Evolutionary conservation across 163 green algal species (phyloP).

Genomic region (Chlamydomonas reinhardtii): DNA sequence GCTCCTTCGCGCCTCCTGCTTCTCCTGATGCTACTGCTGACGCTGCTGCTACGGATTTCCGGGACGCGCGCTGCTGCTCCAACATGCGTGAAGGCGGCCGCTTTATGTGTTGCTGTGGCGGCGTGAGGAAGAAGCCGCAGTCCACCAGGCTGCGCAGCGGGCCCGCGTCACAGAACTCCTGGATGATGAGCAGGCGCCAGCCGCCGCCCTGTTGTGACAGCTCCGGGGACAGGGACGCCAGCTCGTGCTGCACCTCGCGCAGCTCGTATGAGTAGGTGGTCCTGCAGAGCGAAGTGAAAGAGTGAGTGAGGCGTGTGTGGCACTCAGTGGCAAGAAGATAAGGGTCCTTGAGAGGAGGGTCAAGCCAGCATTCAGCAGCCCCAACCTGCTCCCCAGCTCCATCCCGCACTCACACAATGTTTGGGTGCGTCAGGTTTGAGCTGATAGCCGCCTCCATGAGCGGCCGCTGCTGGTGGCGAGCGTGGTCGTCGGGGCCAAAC

Average conservation of each 20-base stretch:
- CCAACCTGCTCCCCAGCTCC: no score
- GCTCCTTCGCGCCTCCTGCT: no score
- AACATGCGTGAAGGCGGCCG: no score
- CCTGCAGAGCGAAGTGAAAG: neutral
- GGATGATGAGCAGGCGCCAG: constrained; percentile 52
- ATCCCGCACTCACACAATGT: constrained; percentile 60
- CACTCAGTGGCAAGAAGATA: no score
- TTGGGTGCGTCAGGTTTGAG: constrained; percentile 63
- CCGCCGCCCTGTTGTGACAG: constrained; percentile 43
- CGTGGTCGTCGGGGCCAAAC: constrained; percentile 26
- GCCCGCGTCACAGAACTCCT: constrained; percentile 48
- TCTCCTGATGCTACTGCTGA: no score
- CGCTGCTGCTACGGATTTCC: no score
- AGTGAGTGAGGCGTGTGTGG: no score
- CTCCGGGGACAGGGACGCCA: constrained; percentile 31
- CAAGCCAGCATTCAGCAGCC: no score
- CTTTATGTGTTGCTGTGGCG: neutral
- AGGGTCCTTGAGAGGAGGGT: no score
- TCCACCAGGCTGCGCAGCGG: constrained; percentile 24
- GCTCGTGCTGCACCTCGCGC: constrained; percentile 46
- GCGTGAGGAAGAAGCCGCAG: constrained; percentile 42
- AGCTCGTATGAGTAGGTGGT: constrained; percentile 51
- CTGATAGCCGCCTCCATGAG: constrained; percentile 63
- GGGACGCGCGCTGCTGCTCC: no score
- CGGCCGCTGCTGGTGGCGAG: constrained; percentile 17